These are phyloP conservation scores for Cladophialophora psammophila DNA, from an alignment of 2,329 filamentous ascomycete genomes.

Conservation along the genomic window DNA sequence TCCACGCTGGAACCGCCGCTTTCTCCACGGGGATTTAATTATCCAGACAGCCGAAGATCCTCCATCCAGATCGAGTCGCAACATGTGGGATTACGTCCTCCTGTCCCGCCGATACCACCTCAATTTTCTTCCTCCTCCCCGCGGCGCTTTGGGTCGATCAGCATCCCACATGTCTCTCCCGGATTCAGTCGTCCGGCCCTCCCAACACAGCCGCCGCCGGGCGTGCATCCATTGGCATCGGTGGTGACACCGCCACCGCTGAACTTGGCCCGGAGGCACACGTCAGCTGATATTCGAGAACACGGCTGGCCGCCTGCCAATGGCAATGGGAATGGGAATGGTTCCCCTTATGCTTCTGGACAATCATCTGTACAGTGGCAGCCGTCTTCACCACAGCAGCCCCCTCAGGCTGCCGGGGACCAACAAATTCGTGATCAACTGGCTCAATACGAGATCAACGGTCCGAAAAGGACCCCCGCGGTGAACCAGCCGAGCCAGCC, in stretches of 20 bases:
- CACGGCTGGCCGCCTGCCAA: conserved; percentile 72
- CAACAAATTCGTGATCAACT: conserved; percentile 69
- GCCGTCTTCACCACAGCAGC: conserved; percentile 61
- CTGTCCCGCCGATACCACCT: conserved; percentile 52
- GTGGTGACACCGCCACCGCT: conserved; percentile 64
- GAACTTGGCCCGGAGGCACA: conserved; percentile 83
- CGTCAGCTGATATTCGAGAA: conserved; percentile 92
- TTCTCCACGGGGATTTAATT: conserved; percentile 84
- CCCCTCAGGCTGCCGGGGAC: conserved; percentile 53
- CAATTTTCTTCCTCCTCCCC: conserved; percentile 79
- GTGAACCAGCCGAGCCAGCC: conserved; percentile 31
- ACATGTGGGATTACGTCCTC: conserved; percentile 38
- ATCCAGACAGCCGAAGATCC: conserved; percentile 79
- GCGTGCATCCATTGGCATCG: conserved; percentile 65
- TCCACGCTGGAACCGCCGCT: conserved; percentile 75
- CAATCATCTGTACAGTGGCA: conserved; percentile 67
- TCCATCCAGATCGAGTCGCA: conserved; percentile 68
- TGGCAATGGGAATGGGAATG: conserved; percentile 42
- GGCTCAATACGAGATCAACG: conserved; percentile 70
- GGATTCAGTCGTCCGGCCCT: conserved; percentile 75
- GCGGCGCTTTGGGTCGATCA: conserved; percentile 86
- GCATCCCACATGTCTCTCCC: conserved; percentile 71
- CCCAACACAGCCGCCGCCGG: conserved; percentile 73
- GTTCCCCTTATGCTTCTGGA: conserved; percentile 71
- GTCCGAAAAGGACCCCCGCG: conserved; percentile 53